Base-by-base conservation (phyloP, 106 monocot species). In the Amphibolis antarctica region DNA sequence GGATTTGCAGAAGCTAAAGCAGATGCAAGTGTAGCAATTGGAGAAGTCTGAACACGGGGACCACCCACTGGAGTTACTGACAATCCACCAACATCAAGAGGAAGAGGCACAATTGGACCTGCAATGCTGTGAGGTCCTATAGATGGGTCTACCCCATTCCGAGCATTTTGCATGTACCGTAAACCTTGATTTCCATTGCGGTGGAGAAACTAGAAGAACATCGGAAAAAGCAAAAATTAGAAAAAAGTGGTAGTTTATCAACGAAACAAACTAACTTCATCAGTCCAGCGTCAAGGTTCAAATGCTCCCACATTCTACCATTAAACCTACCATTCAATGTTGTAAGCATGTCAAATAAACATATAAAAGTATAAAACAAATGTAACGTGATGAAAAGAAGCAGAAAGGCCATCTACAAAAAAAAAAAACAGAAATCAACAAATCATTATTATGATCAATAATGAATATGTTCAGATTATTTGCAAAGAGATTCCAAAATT, bases 1-100 rank as follows among this genome's bases (percentile, higher is more conserved):
- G 73, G 79, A 68, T 46, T 46, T 45, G 79, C 76, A 67, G 82
- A 86, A 60, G 82, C 81, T 62, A 86, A 68, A 64, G 81, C 69
- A 58, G 78, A 78, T 36, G 79, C 67, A 28, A 86, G 79, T 3
- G 73, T 31, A 2, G 64, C 49, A 22, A 53, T 71, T 46, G 78
- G 71, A 46, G 69, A 53, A 9, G 67, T 28, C 14, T 27, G 56
- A 65, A 63, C 55, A 17, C 56, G 59, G 15, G 18, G 27, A 50
- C 54, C 69, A 44, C 62, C 75, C 31, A 55, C 65, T 1, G 49
- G 50, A 23, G 28, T n/a, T 9, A 55, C 25, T 44, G 55, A 67
- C 59, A 70, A 52, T 29, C 44, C 59, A 26, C 53, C 51, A 15
- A 47, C 62, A 58, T 77, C 78, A 23, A 63, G 29, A 46, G 70